These are phyloP conservation scores for Haplosporangium gracile DNA, from an alignment of 192 early-diverging fungal genomes.

Conservation along the genomic window DNA sequence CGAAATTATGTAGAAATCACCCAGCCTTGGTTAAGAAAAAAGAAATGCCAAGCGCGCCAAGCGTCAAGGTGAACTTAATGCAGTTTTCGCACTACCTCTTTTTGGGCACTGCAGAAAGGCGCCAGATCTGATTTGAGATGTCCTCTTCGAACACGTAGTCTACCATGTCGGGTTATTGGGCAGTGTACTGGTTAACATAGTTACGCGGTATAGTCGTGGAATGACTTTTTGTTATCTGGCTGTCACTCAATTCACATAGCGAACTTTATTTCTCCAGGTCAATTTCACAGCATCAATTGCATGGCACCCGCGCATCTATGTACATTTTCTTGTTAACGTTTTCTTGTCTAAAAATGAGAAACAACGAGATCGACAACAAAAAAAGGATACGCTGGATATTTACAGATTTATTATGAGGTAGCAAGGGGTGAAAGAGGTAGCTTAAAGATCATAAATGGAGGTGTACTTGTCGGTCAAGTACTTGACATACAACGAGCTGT, in stretches of 20 bases:
- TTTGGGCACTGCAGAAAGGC: background rate
- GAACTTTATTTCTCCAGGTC: too few relatives aligned
- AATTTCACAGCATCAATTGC: too few relatives aligned
- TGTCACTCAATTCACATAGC: too few relatives aligned
- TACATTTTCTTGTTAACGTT: background rate
- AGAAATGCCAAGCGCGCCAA: background rate
- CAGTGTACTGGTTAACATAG: too few relatives aligned
- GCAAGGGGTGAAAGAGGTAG: background rate
- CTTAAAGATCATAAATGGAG: constrained; percentile 52
- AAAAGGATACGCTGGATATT: background rate
- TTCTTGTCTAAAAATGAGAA: background rate
- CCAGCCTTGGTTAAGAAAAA: background rate
- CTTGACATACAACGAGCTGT: constrained; percentile 40
- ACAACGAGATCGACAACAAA: background rate
- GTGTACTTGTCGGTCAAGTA: constrained; percentile 59
- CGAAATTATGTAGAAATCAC: background rate
- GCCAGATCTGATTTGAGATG: background rate
- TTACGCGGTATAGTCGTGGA: too few relatives aligned
- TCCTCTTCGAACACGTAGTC: too few relatives aligned
- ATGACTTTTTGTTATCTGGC: too few relatives aligned
- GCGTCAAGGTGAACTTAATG: background rate
- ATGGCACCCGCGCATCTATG: too few relatives aligned
- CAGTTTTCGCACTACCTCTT: background rate
- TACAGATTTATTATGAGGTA: background rate
- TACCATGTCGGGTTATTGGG: too few relatives aligned